phyloP scores from a whole-genome alignment of 306 rosid species.

The Trichosanthes truncata region DNA sequence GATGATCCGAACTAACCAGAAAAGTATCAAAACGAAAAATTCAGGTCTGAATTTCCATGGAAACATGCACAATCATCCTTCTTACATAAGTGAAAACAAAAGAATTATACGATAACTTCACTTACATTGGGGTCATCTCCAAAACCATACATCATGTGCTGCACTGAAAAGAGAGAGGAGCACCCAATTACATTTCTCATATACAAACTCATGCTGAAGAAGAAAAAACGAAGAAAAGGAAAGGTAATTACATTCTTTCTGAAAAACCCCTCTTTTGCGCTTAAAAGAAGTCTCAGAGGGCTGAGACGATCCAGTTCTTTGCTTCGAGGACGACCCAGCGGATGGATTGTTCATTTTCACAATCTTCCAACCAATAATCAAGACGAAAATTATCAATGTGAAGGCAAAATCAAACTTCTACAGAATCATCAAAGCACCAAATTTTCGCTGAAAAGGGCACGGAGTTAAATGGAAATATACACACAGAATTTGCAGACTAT shows the following conservation, averaged over 20 bases:
- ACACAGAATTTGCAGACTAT: not conserved
- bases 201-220: not conserved
- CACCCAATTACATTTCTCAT: not conserved
- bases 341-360: constrained; percentile 46
- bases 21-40: not conserved
- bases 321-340: constrained; percentile 54
- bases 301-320: constrained; percentile 58
- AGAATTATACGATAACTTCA: not conserved
- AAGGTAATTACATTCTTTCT: constrained; percentile 52
- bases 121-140: constrained; percentile 90
- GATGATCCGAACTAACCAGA: not conserved
- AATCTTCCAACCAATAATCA: not conserved
- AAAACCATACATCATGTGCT: constrained; percentile 97
- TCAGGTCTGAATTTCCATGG: constrained; percentile 3
- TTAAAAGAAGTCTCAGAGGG: constrained; percentile 70
- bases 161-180: constrained; percentile 35
- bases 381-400: not conserved
- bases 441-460: not conserved
- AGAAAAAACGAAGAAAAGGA: not conserved
- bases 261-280: constrained; percentile 85
- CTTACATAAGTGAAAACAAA: not conserved
- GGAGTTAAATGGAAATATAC: not conserved
- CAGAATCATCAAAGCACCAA: not conserved
- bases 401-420: not conserved
- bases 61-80: not conserved